Conservation (phyloP, 2,329 filamentous ascomycete species). For the Pseudogymnoascus sp. region DNA sequence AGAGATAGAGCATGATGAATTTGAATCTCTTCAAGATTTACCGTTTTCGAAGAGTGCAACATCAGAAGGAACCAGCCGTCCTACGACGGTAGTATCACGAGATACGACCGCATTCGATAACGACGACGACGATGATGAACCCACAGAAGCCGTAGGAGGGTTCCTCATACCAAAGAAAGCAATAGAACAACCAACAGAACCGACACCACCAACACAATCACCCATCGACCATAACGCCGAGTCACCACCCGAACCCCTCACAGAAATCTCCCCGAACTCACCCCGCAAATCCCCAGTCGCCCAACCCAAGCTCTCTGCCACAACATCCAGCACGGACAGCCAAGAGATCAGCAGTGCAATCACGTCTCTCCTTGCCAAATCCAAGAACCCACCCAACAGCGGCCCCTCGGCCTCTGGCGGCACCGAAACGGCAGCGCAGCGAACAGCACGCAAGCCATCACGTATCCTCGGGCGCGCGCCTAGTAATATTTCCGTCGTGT, state of each 20-base stretch:
- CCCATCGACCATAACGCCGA: background rate
- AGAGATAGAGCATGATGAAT: background rate
- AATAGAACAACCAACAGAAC: background rate
- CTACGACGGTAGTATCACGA: background rate
- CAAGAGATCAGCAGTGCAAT: slow-evolving; percentile 17
- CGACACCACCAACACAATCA: background rate
- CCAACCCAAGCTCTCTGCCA: background rate
- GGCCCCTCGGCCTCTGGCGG: background rate
- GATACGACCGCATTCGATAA: slow-evolving; percentile 13
- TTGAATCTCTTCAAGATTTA: background rate
- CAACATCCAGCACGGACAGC: slow-evolving; percentile 4
- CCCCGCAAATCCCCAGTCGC: slow-evolving; percentile 13
- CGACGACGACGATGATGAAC: slow-evolving; percentile 15
- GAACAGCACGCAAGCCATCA: background rate
- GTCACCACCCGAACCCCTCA: slow-evolving; percentile 9
- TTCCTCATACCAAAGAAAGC: background rate
- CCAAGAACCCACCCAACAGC: slow-evolving; percentile 18
- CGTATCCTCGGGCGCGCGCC: slow-evolving; percentile 49
- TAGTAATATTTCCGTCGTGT: slow-evolving; percentile 46
- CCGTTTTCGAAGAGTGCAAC: background rate
- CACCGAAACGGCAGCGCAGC: slow-evolving; percentile 11
- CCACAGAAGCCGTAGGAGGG: background rate
- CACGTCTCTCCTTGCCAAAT: slow-evolving; percentile 26
- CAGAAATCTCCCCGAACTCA: slow-evolving; percentile 19
- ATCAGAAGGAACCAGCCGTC: background rate